Base-by-base conservation (phyloP, 352 stramenopile genomes). In the Phytophthora cryptogea region DNA sequence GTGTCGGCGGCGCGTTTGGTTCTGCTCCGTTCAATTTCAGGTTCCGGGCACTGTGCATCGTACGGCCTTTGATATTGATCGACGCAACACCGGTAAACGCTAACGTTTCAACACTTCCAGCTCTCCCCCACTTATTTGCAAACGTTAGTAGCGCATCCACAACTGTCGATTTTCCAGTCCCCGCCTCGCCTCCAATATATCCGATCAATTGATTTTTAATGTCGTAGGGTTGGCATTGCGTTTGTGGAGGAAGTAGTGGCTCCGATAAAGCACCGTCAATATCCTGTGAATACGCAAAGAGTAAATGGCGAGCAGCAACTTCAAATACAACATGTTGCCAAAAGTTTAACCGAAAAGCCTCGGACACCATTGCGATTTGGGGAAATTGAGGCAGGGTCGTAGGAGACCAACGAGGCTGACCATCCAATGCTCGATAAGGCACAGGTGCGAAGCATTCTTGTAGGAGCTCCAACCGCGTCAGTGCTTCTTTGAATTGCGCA, bases 111-210 rank as follows among this genome's bases (percentile, higher is more conserved):
- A 59, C 48, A n/a, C n/a, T 59, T 2, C 48, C 48, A 23, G 4
- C 20, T 0, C 48, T 40, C 0, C 41, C 39, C 41, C 48, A 65
- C 2, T 16, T 11, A 1, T 13, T 28, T 13, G 41, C 49, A 41
- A 66, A 23, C 10, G 3, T 13, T 4, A 65, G 20, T 1, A 53
- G 7, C 9, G 48, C 48, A 3, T 54, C 40, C 4, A 65, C 26
- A 2, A 59, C 57, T 8, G 48, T 50, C 0, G 57, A 59, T 23
- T 59, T 65, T 3, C 57, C 57, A 1, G 48, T 54, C 9, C 41
- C 47, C 8, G 41, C 47, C 14, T 65, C 23, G 0, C 41, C 56
- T 6, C 41, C 40, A n/a, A 65, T 31, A 40, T 65, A 65, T 14
- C n/a, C 23, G 5, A 65, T 59, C 0, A 59, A 14, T 9, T 62